A percentile compares a stretch with the other conserved stretches of the same genome.
Conservation (phyloP, 495 filamentous ascomycete species). For the Oidiodendron maius region DNA sequence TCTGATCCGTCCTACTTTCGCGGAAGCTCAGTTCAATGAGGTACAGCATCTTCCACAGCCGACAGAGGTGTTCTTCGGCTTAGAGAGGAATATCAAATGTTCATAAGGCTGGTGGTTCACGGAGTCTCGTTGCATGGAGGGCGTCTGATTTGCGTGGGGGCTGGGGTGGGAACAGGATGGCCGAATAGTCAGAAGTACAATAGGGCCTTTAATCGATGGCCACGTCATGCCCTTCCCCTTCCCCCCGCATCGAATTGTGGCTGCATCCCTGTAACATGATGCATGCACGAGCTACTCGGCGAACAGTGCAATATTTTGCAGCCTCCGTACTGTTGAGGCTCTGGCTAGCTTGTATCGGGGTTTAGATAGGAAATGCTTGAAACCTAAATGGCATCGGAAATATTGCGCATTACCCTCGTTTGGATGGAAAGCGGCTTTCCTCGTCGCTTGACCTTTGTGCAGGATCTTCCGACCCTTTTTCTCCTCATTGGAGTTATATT, state of each 20-base stretch:
- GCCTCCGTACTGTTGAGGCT: background rate
- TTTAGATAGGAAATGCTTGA: background rate
- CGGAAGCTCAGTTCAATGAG: no score
- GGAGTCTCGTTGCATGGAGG: background rate
- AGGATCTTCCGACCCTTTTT: background rate
- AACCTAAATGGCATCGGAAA: background rate
- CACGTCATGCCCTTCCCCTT: constrained; percentile 3
- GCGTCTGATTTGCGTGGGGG: background rate
- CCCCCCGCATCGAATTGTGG: constrained; percentile 1
- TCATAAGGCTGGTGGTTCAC: background rate
- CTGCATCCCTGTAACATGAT: constrained; percentile 2
- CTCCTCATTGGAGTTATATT: background rate
- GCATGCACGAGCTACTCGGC: constrained; percentile 1
- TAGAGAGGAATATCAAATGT: background rate
- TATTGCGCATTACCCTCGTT: background rate
- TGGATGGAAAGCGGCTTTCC: background rate
- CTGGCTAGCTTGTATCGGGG: constrained; percentile 1
- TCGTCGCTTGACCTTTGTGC: background rate
- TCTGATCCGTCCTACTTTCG: no score
- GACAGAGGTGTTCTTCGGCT: no score
- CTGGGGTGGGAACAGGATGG: background rate
- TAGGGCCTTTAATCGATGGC: background rate
- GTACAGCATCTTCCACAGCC: no score
- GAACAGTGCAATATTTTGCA: background rate
- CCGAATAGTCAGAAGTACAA: background rate